These are phyloP conservation scores for Paramecium caudatum DNA, from an alignment of 73 alveolate genomes.

Conservation along the genomic window DNA sequence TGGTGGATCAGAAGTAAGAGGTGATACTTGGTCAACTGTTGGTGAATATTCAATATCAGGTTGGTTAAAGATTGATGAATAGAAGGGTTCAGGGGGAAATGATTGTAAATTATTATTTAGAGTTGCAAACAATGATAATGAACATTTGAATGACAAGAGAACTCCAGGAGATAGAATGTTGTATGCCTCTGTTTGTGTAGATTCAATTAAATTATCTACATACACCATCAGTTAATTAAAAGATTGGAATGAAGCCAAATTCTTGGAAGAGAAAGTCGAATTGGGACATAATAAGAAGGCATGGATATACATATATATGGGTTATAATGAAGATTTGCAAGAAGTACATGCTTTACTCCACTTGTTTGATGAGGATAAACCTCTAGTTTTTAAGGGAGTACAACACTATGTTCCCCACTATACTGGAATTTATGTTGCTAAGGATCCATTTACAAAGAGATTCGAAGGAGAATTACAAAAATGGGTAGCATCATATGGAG, in stretches of 20 bases:
- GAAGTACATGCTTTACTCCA: slow-evolving; percentile 40
- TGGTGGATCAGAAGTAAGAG: slow-evolving; percentile 41
- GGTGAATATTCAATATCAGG: slow-evolving; percentile 57
- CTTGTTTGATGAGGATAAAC: slow-evolving; percentile 37
- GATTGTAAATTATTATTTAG: slow-evolving; percentile 35
- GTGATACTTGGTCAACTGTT: slow-evolving; percentile 62
- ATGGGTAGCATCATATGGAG: slow-evolving; percentile 35
- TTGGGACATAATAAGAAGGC: slow-evolving; percentile 12
- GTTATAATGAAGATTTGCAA: slow-evolving; percentile 3
- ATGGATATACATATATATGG: slow-evolving; percentile 65
- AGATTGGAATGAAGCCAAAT: slow-evolving; percentile 68
- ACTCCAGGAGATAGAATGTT: slow-evolving; percentile 36
- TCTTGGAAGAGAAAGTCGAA: slow-evolving; percentile 8
- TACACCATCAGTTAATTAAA: slow-evolving; percentile 9
- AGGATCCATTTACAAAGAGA: slow-evolving; percentile 36
- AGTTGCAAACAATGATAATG: slow-evolving; percentile 57
- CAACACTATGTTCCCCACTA: slow-evolving; percentile 37
- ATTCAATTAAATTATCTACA: not conserved
- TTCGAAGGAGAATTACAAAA: slow-evolving; percentile 8
- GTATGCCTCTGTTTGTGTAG: not conserved
- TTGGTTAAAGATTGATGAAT: slow-evolving; percentile 6
- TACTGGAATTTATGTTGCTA: not conserved
- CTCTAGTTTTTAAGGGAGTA: not conserved
- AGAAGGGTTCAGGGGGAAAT: not conserved
- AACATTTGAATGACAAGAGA: slow-evolving; percentile 31